Evolutionary conservation across 495 filamentous ascomycete genomes (phyloP).

Genomic region (Aspergillus cavernicola): DNA sequence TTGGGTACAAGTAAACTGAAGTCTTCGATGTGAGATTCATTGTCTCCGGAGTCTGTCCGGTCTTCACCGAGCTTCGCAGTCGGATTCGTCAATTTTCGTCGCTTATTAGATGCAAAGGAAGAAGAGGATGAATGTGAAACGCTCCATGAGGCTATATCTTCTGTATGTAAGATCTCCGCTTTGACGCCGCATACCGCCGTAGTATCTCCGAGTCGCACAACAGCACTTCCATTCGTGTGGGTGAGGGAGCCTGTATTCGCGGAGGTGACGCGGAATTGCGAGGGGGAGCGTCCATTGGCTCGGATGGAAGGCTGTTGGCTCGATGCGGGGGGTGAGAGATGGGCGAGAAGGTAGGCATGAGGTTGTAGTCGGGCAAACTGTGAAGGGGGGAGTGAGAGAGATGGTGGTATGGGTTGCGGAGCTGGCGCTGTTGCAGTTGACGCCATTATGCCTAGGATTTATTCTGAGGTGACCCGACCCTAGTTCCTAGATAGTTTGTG

Average conservation of each 20-base stretch:
- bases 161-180: constrained; percentile 74
- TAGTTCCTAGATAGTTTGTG: not conserved
- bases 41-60: constrained; percentile 23
- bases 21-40: constrained; percentile 51
- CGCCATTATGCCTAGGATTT: constrained; percentile 19
- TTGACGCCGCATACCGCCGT: constrained; percentile 88
- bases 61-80: constrained; percentile 19
- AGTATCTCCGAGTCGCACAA: constrained; percentile 84
- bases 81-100: constrained; percentile 26
- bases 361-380: constrained; percentile 90
- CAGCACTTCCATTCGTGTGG: constrained; percentile 82
- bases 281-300: constrained; percentile 71
- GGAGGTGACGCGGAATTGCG: constrained; percentile 63
- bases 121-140: constrained; percentile 31
- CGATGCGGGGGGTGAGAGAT: constrained; percentile 62
- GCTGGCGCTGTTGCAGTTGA: constrained; percentile 20
- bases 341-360: constrained; percentile 81
- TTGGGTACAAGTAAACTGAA: constrained; percentile 85
- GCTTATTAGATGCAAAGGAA: constrained; percentile 28
- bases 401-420: constrained; percentile 29
- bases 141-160: constrained; percentile 63
- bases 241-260: constrained; percentile 77
- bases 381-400: constrained; percentile 69
- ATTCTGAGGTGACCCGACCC: not conserved
- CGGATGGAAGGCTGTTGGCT: constrained; percentile 56